Base-by-base conservation (phyloP, 176 grass and related monocot species). In the Cocos nucifera region DNA sequence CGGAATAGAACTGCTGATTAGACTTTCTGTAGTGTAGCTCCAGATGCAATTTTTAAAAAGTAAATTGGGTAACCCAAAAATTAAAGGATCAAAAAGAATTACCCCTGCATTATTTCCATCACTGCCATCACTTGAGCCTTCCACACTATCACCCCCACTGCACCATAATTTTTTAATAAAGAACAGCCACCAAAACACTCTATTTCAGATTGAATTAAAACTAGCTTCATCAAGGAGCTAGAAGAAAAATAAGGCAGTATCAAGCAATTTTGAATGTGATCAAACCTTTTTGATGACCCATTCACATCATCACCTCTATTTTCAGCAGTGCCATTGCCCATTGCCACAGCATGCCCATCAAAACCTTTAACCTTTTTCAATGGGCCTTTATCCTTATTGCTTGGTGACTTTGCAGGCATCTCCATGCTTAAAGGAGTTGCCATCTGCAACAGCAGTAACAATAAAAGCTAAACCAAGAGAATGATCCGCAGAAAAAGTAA, bases 91-190 rank as follows among this genome's bases (percentile, higher is more conserved):
- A 62, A 62, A 52, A 28, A 65, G 15, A 51, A 56, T 32, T 77
- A 82, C 79, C 68, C 73, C 67, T 50, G 49, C 30, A 44, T 44
- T 44, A 44, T 44, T 44, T 50, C 60, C 61, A 68, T 82, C 71
- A 58, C 64, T 81, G 82, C 70, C 79, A 72, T 84, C 72, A 61
- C 78, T 75, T 6, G 83, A 95, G 56, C 83, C 86, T 74, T 84
- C 90, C 63, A 79, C 50, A 71, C 86, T 95, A 53, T 74, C 71
- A 77, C 74, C 73, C 49, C 59, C 72, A 75, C 72, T 76, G 69
- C 48, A 83, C 24, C 8, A 44, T 14, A 44, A 30, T 44, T 44
- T 44, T 44, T 44, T 44, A 44, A 44, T 12, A 44, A 9, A 44
- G 10, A 44, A 44, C 8, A 44, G 10, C 35, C 35, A 44, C 35